Evolutionary conservation across 192 early-diverging fungal species (phyloP).

Genomic region (Mortierella alpina): DNA sequence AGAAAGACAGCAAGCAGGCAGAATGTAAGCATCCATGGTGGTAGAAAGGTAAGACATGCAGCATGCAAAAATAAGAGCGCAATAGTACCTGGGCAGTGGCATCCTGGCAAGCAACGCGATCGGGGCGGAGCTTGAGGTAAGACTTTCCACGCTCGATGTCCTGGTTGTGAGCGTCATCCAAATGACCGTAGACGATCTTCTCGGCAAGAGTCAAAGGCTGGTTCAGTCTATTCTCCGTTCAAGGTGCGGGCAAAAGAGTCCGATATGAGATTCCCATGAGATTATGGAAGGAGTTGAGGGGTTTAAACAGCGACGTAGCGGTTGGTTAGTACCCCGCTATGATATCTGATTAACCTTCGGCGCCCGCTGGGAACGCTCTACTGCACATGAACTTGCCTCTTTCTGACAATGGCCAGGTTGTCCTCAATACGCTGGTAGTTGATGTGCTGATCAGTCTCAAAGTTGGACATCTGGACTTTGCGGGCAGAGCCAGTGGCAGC

Average conservation of each 20-base stretch:
- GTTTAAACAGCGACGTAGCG: neutral
- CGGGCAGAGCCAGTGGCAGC: constrained; percentile 59
- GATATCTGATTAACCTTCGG: too few relatives aligned
- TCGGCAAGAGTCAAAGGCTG: constrained; percentile 95
- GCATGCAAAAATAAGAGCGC: constrained; percentile 5
- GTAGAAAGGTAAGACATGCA: neutral
- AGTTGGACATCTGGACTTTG: constrained; percentile 92
- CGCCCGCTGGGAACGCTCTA: too few relatives aligned
- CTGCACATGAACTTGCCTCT: constrained; percentile 71
- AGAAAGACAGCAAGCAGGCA: constrained; percentile 17
- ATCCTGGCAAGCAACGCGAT: constrained; percentile 99
- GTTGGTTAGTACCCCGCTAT: neutral
- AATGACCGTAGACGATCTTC: constrained; percentile 98
- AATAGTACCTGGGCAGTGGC: constrained; percentile 86
- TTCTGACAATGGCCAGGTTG: constrained; percentile 93
- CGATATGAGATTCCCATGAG: neutral
- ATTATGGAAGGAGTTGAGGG: constrained; percentile 1
- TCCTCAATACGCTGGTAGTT: constrained; percentile 97
- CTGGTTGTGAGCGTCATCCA: constrained; percentile 95
- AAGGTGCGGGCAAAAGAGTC: neutral
- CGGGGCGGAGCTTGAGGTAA: constrained; percentile 96
- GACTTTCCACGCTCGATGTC: constrained; percentile 92
- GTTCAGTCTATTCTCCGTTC: constrained; percentile 70
- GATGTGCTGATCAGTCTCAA: constrained; percentile 94
- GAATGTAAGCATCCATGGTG: neutral